Evolutionary conservation across 306 rosid species (phyloP).

Genomic region (Vicia sativa): DNA sequence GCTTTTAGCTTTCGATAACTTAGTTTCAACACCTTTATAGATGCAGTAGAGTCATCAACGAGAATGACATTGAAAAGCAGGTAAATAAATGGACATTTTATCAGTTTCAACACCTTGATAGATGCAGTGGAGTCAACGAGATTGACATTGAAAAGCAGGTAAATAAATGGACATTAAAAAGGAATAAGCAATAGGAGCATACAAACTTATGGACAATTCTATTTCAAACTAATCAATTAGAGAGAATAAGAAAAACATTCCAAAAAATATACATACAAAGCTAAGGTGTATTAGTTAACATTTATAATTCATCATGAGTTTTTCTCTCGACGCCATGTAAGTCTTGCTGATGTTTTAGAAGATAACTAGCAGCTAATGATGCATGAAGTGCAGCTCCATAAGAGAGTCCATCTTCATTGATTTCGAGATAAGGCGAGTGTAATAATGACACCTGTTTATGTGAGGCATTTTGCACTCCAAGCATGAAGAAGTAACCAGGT

Average conservation of each 20-base stretch:
- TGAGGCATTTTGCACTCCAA: constrained; percentile 60
- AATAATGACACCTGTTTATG: constrained; percentile 32
- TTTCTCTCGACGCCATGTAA: constrained; percentile 29
- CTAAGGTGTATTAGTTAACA: neutral
- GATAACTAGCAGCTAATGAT: constrained; percentile 66
- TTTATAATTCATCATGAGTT: constrained; percentile 58
- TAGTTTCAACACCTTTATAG: no score
- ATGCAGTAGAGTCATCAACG: no score
- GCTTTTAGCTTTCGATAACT: no score
- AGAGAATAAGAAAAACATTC: neutral
- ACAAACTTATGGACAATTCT: neutral
- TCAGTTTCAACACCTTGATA: no score
- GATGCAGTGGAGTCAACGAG: neutral
- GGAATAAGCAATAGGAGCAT: constrained; percentile 5
- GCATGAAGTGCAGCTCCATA: constrained; percentile 96
- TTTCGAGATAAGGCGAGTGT: constrained; percentile 67
- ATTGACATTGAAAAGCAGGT: neutral
- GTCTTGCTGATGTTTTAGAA: constrained; percentile 43
- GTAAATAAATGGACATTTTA: no score
- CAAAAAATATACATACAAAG: neutral
- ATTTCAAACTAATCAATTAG: neutral
- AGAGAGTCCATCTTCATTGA: constrained; percentile 76
- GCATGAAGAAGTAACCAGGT: constrained; percentile 68
- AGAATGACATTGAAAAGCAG: no score
- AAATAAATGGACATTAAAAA: neutral